Evolutionary conservation across 1,139 yeast species (phyloP).

Genomic region (Eremothecium cymbalariae): DNA sequence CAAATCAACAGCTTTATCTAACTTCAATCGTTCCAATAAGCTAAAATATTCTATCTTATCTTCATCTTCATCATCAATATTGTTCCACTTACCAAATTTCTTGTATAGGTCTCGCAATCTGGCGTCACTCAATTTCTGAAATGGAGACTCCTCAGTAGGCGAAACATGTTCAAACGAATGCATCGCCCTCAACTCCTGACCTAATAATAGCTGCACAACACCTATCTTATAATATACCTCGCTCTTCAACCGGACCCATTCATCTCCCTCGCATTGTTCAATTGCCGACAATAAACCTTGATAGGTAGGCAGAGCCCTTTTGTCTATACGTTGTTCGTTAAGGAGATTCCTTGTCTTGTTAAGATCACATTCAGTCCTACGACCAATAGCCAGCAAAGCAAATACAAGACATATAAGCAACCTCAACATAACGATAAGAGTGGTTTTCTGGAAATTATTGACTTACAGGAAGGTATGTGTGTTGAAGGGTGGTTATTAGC

Average conservation of each 20-base stretch:
- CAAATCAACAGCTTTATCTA: slow-evolving; percentile 11
- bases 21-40: slow-evolving; percentile 12
- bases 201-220: slow-evolving; percentile 23
- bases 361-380: slow-evolving; percentile 3
- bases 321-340: slow-evolving; percentile 6
- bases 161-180: slow-evolving; percentile 18
- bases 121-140: slow-evolving; percentile 17
- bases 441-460: too few species aligned
- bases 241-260: slow-evolving; percentile 7
- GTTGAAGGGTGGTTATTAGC: too few species aligned
- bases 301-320: slow-evolving; percentile 7
- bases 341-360: not conserved
- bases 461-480: too few species aligned
- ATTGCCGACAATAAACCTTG: slow-evolving; percentile 8
- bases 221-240: slow-evolving; percentile 24
- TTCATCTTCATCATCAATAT: slow-evolving; percentile 11
- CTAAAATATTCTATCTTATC: slow-evolving; percentile 8
- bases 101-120: slow-evolving; percentile 22
- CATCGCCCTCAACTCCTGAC: slow-evolving; percentile 24
- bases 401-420: too few species aligned
- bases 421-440: too few species aligned
- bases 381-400: too few species aligned
- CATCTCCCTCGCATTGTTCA: slow-evolving; percentile 6
- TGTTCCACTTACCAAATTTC: slow-evolving; percentile 28
- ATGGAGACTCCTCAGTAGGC: slow-evolving; percentile 12